Evolutionary conservation across 352 stramenopile species (phyloP), one percentile per base, ranked within the genome.

Genomic region (Globisporangium uncinulatum): DNA sequence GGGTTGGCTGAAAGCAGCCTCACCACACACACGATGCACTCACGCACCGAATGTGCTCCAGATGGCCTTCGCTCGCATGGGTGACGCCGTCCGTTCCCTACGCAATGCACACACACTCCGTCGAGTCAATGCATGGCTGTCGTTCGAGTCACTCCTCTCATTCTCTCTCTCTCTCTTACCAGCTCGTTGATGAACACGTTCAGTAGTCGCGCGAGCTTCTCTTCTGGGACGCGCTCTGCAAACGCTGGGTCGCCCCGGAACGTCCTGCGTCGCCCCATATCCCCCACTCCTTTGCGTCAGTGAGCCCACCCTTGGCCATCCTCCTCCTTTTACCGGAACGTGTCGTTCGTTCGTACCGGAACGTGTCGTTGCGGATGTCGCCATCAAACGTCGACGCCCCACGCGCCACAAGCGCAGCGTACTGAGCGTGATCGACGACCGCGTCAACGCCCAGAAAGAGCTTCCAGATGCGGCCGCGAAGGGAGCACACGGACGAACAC

Each of bases 281-380:
- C n/a, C n/a, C n/a, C 13, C 39, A n/a, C 13, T 7, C 13, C 14
- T 6, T 17, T 7, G 39, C 39, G 7, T 20, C 13, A 19, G 4
- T 6, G 13, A n/a, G 2, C 41, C 19, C 41, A n/a, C 41, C 10
- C 19, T 21, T n/a, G 3, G 15, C 17, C 41, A 21, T 9, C 17
- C 41, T 21, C 6, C 10, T 11, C 15, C 19, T 36, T 21, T 39
- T 31, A 71, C 67, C 87, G 79, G 56, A 97, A 97, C 15, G 89
- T 97, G 62, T 97, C 90, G 60, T 97, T 96, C 1, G 34, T 32
- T 45, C 52, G 42, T 31, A 71, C 67, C 87, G 79, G 56, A 97
- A 97, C 15, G 89, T 97, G 62, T 97, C 90, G 60, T 97, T 96
- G 19, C 86, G 76, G 55, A 97, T 97, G 44, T 97, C 87, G 19